Percentiles rank a stretch among this genome's conserved stretches.
phyloP scores from a whole-genome alignment of 164 flowering plant genomes.

The Kingdonia uniflora region DNA sequence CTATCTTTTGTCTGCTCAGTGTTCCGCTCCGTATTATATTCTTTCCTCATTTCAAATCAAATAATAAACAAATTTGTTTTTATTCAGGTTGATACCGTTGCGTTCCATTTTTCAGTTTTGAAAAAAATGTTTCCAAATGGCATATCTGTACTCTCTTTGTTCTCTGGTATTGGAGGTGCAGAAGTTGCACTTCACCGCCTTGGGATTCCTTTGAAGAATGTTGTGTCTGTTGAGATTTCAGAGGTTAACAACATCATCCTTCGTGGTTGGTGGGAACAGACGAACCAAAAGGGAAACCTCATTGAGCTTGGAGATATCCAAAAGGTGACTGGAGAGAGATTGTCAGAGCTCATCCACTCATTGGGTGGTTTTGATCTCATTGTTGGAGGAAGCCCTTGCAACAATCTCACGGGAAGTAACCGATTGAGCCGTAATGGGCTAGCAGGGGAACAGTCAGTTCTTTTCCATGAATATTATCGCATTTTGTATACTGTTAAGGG shows the following conservation, averaged over 20 bases:
- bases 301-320: constrained; percentile 21
- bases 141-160: constrained; percentile 24
- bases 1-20: neutral
- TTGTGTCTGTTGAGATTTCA: constrained; percentile 22
- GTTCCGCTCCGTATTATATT: neutral
- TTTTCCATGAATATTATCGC: constrained; percentile 24
- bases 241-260: constrained; percentile 8
- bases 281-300: constrained; percentile 23
- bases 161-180: constrained; percentile 41
- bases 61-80: neutral
- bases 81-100: constrained; percentile 28
- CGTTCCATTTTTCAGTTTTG: constrained; percentile 30
- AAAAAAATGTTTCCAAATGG: constrained; percentile 23
- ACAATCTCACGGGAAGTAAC: constrained; percentile 27
- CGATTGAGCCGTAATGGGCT: constrained; percentile 28
- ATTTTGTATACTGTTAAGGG: constrained; percentile 16
- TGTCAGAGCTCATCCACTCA: constrained; percentile 13
- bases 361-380: constrained; percentile 32
- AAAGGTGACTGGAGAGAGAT: constrained; percentile 10
- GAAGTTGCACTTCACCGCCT: constrained; percentile 23
- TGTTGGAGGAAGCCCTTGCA: constrained; percentile 34
- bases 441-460: constrained; percentile 24
- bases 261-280: constrained; percentile 31
- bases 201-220: constrained; percentile 20
- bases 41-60: neutral